phyloP scores from a whole-genome alignment of 2,329 filamentous ascomycete species.

The Cladosporium oxysporum region DNA sequence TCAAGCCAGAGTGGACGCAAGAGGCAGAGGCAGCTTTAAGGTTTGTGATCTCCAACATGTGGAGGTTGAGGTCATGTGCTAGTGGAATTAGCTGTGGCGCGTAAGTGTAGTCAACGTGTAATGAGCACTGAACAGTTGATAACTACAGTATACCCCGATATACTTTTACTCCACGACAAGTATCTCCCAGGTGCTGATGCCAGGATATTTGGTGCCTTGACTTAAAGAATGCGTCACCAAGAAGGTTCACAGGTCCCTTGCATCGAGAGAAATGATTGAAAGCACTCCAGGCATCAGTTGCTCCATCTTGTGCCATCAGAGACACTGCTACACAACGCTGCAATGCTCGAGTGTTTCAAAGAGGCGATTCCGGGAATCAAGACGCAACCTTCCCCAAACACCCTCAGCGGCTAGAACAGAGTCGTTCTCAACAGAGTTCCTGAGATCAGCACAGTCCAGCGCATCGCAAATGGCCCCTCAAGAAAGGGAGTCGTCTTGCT shows the following conservation, averaged over 20 bases:
- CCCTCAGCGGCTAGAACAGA: neutral
- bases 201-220: neutral
- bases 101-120: neutral
- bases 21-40: slow-evolving; percentile 36
- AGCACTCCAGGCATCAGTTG: too few relatives aligned
- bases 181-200: neutral
- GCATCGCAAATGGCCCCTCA: too few relatives aligned
- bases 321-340: neutral
- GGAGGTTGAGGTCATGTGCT: neutral
- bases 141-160: neutral
- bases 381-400: neutral
- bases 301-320: too few relatives aligned
- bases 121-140: neutral
- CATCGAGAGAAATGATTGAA: neutral
- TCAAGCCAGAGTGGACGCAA: slow-evolving; percentile 40
- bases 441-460: neutral
- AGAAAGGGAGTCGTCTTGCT: neutral
- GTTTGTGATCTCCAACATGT: neutral
- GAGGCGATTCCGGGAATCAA: neutral
- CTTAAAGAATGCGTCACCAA: too few relatives aligned
- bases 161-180: neutral
- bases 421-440: neutral
- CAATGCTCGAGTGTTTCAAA: neutral
- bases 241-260: too few relatives aligned
- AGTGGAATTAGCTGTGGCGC: neutral